Conservation (phyloP, 2,329 filamentous ascomycete genomes). For the Chaetomiaceae sp. region DNA sequence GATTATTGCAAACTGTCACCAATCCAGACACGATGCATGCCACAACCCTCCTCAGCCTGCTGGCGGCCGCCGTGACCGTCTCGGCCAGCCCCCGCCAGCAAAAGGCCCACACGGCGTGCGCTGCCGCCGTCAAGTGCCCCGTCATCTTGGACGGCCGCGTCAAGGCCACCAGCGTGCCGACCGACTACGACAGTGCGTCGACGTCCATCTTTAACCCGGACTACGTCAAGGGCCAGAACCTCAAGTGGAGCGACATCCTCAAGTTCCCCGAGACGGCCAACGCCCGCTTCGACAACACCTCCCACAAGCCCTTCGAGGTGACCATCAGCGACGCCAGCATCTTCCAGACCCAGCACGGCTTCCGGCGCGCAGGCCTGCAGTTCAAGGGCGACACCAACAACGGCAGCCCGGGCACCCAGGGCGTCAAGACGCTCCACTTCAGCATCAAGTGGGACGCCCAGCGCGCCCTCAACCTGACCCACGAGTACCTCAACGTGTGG, state of each 20-base stretch:
- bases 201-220: constrained; percentile 34
- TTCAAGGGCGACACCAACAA: constrained; percentile 39
- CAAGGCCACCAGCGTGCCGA: constrained; percentile 22
- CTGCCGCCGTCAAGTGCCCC: constrained; percentile 30
- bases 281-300: constrained; percentile 37
- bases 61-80: constrained; percentile 14
- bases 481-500: constrained; percentile 37
- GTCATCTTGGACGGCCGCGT: constrained; percentile 36
- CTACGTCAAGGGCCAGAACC: constrained; percentile 34
- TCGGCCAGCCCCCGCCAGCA: neutral
- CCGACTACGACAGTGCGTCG: constrained; percentile 31
- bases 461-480: constrained; percentile 33
- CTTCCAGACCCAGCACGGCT: constrained; percentile 42
- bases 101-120: neutral
- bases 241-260: constrained; percentile 36
- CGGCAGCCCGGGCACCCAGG: constrained; percentile 32
- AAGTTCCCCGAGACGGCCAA: constrained; percentile 27
- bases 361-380: constrained; percentile 42
- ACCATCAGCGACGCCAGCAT: constrained; percentile 41
- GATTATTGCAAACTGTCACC: too few relatives aligned
- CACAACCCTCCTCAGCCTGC: constrained; percentile 20
- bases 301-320: constrained; percentile 38
- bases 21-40: constrained; percentile 17
- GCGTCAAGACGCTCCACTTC: constrained; percentile 36
- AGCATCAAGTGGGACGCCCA: constrained; percentile 32